Evolutionary conservation across 805 yeast species (phyloP).

Genomic region (Teunomyces funiuensis): DNA sequence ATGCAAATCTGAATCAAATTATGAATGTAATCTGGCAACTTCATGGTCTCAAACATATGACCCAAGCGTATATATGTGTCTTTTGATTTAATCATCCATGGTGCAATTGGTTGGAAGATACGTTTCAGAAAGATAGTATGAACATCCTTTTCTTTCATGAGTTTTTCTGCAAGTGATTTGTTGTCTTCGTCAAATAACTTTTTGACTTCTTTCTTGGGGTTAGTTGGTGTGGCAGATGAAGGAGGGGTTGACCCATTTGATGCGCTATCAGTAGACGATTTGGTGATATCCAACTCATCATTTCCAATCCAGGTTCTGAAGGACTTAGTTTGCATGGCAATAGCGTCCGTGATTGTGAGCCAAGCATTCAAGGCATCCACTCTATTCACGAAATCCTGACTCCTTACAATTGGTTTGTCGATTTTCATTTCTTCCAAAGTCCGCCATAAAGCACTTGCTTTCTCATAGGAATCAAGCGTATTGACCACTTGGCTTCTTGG

Average conservation of each 20-base stretch:
- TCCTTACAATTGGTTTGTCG: slow-evolving; percentile 71
- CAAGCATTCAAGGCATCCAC: slow-evolving; percentile 82
- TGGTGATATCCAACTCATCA: slow-evolving; percentile 66
- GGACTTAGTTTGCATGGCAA: slow-evolving; percentile 58
- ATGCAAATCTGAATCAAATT: slow-evolving; percentile 62
- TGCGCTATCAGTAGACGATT: slow-evolving; percentile 24
- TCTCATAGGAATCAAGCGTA: slow-evolving; percentile 60
- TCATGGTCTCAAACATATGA: slow-evolving; percentile 60
- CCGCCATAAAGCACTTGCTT: slow-evolving; percentile 76
- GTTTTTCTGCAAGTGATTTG: slow-evolving; percentile 75
- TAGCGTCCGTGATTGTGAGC: slow-evolving; percentile 71
- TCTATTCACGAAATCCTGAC: slow-evolving; percentile 60
- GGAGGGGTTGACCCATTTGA: slow-evolving; percentile 15
- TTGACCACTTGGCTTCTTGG: slow-evolving; percentile 51
- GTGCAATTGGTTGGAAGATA: slow-evolving; percentile 66
- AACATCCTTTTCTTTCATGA: slow-evolving; percentile 77
- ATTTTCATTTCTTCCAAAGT: slow-evolving; percentile 72
- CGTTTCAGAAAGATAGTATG: slow-evolving; percentile 69
- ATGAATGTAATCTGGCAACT: slow-evolving; percentile 71
- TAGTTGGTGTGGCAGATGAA: slow-evolving; percentile 12
- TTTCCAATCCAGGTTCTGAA: slow-evolving; percentile 83
- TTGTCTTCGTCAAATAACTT: slow-evolving; percentile 56
- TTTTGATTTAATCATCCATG: slow-evolving; percentile 81
- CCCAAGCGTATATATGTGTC: slow-evolving; percentile 64
- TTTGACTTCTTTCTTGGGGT: slow-evolving; percentile 16